Conservation (phyloP, 805 yeast genomes). For the Myxozyma sirexii region DNA sequence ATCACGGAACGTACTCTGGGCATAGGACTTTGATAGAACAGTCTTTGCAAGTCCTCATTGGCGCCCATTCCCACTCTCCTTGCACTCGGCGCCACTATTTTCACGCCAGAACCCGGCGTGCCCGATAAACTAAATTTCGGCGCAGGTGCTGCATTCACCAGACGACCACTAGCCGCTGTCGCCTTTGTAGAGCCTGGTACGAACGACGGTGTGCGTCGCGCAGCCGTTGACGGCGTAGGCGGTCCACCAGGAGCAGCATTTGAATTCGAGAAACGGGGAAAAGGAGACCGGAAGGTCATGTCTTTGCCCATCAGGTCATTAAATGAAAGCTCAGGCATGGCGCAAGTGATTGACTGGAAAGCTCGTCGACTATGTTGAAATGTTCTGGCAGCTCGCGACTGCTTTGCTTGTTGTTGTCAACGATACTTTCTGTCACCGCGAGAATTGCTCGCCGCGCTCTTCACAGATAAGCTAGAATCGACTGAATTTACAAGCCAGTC, state of each 20-base stretch:
- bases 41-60: conserved; percentile 11
- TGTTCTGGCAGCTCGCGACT: too few species aligned
- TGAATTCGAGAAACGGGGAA: conserved; percentile 10
- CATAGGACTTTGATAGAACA: conserved; percentile 28
- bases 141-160: neutral
- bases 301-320: conserved; percentile 23
- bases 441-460: too few species aligned
- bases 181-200: neutral
- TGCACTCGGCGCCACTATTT: conserved; percentile 22
- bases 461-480: too few species aligned
- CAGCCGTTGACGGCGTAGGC: neutral
- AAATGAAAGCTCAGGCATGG: conserved; percentile 26
- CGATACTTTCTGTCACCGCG: too few species aligned
- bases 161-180: neutral
- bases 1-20: conserved; percentile 23
- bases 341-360: neutral
- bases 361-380: too few species aligned
- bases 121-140: neutral
- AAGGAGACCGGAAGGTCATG: conserved; percentile 27
- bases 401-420: too few species aligned
- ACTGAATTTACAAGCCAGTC: too few species aligned
- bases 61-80: conserved; percentile 13
- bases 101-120: neutral
- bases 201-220: neutral
- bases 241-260: neutral